phyloP scores from a whole-genome alignment of 257 asterid genomes.

The Paulownia fortunei region DNA sequence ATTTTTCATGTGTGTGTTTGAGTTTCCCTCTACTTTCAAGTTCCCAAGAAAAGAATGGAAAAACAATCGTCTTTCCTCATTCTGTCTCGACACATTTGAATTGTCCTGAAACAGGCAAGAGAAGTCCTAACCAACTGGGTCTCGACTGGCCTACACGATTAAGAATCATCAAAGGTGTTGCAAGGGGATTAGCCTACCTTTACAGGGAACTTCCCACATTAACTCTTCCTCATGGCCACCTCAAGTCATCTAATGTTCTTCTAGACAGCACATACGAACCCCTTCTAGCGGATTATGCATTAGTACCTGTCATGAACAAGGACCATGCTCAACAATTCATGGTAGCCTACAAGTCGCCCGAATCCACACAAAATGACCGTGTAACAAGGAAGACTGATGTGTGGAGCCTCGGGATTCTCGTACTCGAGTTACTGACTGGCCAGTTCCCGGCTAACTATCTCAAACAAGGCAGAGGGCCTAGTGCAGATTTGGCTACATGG shows the following conservation, averaged over 20 bases:
- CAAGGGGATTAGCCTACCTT: constrained; percentile 57
- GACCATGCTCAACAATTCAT: constrained; percentile 63
- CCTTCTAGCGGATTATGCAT: constrained; percentile 55
- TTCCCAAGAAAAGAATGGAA: not conserved
- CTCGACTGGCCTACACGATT: constrained; percentile 66
- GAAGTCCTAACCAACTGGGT: constrained; percentile 40
- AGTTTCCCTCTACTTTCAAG: not conserved
- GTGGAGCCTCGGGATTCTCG: constrained; percentile 73
- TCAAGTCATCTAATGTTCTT: constrained; percentile 68
- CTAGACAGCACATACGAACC: constrained; percentile 43
- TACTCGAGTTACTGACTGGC: constrained; percentile 64
- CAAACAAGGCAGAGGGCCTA: constrained; percentile 55
- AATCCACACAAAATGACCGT: constrained; percentile 41
- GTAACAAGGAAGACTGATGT: constrained; percentile 54
- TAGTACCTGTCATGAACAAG: constrained; percentile 53
- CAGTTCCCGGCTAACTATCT: constrained; percentile 62
- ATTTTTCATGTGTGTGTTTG: not conserved
- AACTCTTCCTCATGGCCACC: constrained; percentile 65
- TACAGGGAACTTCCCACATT: constrained; percentile 47
- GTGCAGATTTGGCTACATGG: constrained; percentile 66
- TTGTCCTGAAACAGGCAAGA: constrained; percentile 41
- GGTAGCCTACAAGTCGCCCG: constrained; percentile 73
- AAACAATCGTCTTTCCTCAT: too few relatives aligned
- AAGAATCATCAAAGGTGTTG: constrained; percentile 61
- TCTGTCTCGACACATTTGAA: too few relatives aligned